Evolutionary conservation across 352 stramenopile genomes (phyloP), one percentile per base, ranked within the genome.

Genomic region (Globisporangium heterothallicum): DNA sequence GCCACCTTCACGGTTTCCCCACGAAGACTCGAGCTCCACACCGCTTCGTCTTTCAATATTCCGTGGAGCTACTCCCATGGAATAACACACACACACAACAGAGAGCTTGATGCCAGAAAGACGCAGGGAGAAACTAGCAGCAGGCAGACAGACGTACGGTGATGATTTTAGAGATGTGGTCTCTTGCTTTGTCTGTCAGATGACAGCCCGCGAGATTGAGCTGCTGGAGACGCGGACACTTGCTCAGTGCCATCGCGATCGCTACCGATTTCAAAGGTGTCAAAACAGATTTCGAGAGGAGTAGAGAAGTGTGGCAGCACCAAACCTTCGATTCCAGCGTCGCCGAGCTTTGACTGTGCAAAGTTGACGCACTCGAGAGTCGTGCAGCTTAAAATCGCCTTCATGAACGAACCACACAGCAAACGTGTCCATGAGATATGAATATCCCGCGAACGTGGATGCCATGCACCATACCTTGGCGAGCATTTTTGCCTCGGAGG

Each of bases 91-190:
- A n/a, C n/a, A n/a, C n/a, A n/a, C n/a, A n/a, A n/a, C n/a, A n/a
- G n/a, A n/a, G n/a, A n/a, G n/a, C n/a, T n/a, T n/a, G n/a, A n/a
- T n/a, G n/a, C n/a, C n/a, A n/a, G n/a, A n/a, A n/a, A n/a, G n/a
- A n/a, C n/a, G n/a, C n/a, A n/a, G n/a, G n/a, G n/a, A n/a, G n/a
- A n/a, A n/a, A n/a, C n/a, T 18, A 19, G 26, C 9, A 14, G 12
- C 40, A 36, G 16, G 30, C 6, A 38, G 3, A 43, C 3, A 16
- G 50, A 44, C 41, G 24, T 41, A 83, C 73, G 0, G 71, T 61
- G n/a, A 84, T 74, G 44, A 86, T 78, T 60, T 86, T 86, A 6
- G 66, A 46, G n/a, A 84, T 55, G 46, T 78, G 66, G 10, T 69
- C 56, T 47, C 59, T 74, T n/a, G 71, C 57, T 10, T 78, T 74